Conservation (phyloP, 139 green algal genomes). For the Zygnema cylindricum region DNA sequence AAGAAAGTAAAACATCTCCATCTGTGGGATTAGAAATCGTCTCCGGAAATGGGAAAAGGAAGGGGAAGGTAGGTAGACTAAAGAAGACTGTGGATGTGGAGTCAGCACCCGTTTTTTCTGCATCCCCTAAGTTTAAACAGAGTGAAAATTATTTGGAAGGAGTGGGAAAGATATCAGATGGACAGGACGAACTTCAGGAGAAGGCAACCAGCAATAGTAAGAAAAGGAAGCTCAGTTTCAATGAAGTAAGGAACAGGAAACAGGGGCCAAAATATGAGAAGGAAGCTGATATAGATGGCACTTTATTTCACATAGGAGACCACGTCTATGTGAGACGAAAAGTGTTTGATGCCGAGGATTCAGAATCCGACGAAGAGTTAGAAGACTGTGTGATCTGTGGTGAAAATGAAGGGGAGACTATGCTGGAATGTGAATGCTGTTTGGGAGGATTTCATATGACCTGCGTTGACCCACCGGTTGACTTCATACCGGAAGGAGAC, state of each 20-base stretch:
- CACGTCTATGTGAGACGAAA: slow-evolving; percentile 41
- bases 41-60: no score
- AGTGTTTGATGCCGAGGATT: not conserved
- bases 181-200: no score
- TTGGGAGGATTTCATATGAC: slow-evolving; percentile 84
- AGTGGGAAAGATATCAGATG: no score
- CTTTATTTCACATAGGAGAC: slow-evolving; percentile 10
- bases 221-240: not conserved
- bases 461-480: slow-evolving; percentile 81
- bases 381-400: slow-evolving; percentile 36
- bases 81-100: no score
- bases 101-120: no score
- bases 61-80: no score
- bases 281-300: slow-evolving; percentile 4
- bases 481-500: slow-evolving; percentile 76
- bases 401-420: slow-evolving; percentile 18
- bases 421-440: slow-evolving; percentile 91
- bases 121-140: no score
- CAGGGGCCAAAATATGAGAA: not conserved
- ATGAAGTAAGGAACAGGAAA: not conserved
- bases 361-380: slow-evolving; percentile 37
- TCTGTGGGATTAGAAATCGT: no score
- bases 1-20: no score
- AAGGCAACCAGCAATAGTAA: not conserved
- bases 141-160: no score